Percentiles rank a stretch among this genome's conserved stretches.
phyloP scores from a whole-genome alignment of 1,284 basidiomycete species.

The Rhizoctonia solani region DNA sequence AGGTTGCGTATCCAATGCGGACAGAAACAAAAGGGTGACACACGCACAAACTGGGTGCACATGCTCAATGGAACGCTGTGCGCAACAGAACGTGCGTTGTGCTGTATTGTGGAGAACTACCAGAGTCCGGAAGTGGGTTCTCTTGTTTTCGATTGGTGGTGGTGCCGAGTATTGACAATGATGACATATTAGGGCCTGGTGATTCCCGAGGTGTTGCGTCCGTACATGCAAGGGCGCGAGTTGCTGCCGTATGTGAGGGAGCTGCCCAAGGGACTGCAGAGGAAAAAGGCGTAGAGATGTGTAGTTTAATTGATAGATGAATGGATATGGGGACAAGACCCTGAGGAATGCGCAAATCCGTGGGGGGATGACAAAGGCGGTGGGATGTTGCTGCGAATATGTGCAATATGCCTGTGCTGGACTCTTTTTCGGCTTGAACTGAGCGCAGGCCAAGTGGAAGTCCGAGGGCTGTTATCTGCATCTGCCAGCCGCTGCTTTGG shows the following conservation, averaged over 20 bases:
- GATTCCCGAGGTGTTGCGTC: conserved; percentile 86
- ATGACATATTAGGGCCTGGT: conserved; percentile 73
- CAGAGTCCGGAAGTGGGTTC: conserved; percentile 85
- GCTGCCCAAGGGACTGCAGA: conserved; percentile 77
- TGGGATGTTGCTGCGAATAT: not conserved
- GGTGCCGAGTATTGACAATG: not conserved
- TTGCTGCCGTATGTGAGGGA: conserved; percentile 89
- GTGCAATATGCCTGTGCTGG: conserved; percentile 9
- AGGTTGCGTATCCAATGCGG: conserved; percentile 89
- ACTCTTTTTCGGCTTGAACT: not conserved
- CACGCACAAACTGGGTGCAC: conserved; percentile 90
- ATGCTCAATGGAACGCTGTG: conserved; percentile 98
- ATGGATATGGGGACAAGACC: not conserved
- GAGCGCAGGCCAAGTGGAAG: not conserved
- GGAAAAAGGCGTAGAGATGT: conserved; percentile 58
- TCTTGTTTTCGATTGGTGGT: not conserved
- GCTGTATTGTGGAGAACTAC: conserved; percentile 98
- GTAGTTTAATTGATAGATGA: no score
- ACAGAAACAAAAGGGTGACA: conserved; percentile 82
- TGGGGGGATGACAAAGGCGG: conserved; percentile 16
- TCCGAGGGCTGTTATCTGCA: not conserved
- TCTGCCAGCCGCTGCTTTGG: no score
- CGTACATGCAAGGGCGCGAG: conserved; percentile 95
- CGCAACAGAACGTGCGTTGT: conserved; percentile 93
- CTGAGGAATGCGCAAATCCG: conserved; percentile 21